Evolutionary conservation across 2,329 filamentous ascomycete species (phyloP).

Genomic region (Botrytis sinoallii): DNA sequence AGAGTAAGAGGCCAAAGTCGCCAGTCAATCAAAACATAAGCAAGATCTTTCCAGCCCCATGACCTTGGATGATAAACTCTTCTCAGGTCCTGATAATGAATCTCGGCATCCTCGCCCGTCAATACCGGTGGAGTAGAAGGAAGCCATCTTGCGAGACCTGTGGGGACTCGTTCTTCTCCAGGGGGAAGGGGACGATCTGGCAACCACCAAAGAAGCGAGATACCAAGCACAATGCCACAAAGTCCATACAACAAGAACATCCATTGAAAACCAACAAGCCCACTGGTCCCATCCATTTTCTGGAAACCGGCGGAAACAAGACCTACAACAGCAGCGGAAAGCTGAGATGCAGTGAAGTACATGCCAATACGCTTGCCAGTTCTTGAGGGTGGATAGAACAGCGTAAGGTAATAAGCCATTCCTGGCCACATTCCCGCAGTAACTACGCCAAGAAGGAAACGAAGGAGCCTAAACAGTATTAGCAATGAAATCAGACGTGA

Average conservation of each 20-base stretch:
- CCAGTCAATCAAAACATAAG: slow-evolving; percentile 75
- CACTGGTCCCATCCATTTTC: slow-evolving; percentile 76
- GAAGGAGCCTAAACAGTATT: slow-evolving; percentile 55
- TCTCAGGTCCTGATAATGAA: slow-evolving; percentile 80
- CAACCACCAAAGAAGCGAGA: slow-evolving; percentile 82
- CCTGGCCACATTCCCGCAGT: slow-evolving; percentile 95
- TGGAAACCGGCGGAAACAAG: slow-evolving; percentile 90
- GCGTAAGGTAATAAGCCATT: slow-evolving; percentile 87
- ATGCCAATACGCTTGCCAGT: slow-evolving; percentile 85
- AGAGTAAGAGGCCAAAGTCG: slow-evolving; percentile 79
- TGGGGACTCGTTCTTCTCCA: slow-evolving; percentile 49
- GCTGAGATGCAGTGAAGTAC: slow-evolving; percentile 85
- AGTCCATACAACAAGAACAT: slow-evolving; percentile 91
- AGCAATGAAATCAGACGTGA: not conserved
- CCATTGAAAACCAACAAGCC: slow-evolving; percentile 81
- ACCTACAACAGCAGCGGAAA: slow-evolving; percentile 85
- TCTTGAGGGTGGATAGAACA: slow-evolving; percentile 85
- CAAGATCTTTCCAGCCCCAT: slow-evolving; percentile 72
- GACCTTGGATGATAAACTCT: slow-evolving; percentile 73
- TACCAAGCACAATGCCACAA: slow-evolving; percentile 67
- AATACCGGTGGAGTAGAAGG: slow-evolving; percentile 69
- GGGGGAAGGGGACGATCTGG: slow-evolving; percentile 77
- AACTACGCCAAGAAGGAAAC: slow-evolving; percentile 80
- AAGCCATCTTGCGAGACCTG: slow-evolving; percentile 59
- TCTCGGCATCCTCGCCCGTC: slow-evolving; percentile 69